Conservation (phyloP, 2,329 filamentous ascomycete species). For the Zymoseptoria tritici region DNA sequence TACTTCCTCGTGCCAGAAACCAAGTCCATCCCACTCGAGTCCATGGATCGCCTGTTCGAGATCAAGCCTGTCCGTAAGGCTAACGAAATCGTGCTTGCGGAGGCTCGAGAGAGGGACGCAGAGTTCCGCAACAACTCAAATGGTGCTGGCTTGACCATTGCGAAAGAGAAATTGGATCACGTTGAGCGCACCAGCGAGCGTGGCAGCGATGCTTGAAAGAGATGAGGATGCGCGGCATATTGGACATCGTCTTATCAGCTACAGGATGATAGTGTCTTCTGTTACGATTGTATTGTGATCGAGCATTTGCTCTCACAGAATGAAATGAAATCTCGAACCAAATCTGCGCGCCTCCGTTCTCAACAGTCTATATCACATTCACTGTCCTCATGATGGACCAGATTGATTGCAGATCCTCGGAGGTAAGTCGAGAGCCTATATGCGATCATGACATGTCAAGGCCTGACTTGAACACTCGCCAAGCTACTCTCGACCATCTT, state of each 20-base stretch:
- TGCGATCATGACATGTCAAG: too few species aligned
- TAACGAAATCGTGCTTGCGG: constrained; percentile 33
- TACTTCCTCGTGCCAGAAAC: constrained; percentile 38
- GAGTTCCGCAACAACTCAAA: constrained; percentile 37
- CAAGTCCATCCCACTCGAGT: constrained; percentile 40
- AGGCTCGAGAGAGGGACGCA: constrained; percentile 32
- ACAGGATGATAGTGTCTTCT: neutral
- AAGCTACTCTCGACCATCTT: too few species aligned
- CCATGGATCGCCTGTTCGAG: constrained; percentile 42
- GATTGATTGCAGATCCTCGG: too few species aligned
- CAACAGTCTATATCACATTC: neutral
- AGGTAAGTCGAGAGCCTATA: too few species aligned
- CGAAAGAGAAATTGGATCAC: constrained; percentile 32
- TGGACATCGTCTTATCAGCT: neutral
- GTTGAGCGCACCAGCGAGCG: constrained; percentile 22
- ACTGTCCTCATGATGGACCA: too few species aligned
- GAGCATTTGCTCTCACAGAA: constrained; percentile 13
- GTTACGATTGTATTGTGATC: constrained; percentile 4
- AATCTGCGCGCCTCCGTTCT: neutral
- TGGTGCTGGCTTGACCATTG: constrained; percentile 28
- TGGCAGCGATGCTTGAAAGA: constrained; percentile 9
- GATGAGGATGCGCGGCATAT: neutral
- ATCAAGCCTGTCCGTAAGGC: constrained; percentile 37
- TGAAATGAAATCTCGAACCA: neutral
- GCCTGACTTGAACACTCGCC: too few species aligned